Base-by-base conservation (phyloP, 495 filamentous ascomycete genomes). In the Saxophila tyrrhenica region DNA sequence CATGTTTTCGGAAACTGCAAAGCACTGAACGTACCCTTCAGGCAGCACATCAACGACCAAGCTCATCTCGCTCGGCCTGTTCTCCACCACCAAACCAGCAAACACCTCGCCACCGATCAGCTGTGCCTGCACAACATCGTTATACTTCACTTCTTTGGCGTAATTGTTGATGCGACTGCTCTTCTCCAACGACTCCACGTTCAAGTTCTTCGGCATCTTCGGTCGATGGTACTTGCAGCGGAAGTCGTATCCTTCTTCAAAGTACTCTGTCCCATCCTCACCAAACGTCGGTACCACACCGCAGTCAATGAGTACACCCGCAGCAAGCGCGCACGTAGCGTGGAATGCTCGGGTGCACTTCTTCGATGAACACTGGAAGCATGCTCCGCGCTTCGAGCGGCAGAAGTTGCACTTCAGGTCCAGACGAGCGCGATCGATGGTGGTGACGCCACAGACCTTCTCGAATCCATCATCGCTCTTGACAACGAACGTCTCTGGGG, bases 321-420 rank as follows among this genome's bases (percentile, higher is more conserved):
- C 92, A 16, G 89, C 79, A 21, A 86, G 82, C 1, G 92, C 91
- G 64, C 92, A 99, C 15, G 89, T 97, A 1, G 90, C 88, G 68
- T 99, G 92, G 66, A 94, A 99, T 2, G 94, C 83, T 55, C 91
- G 76, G 22, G 85, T 85, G 66, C 92, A 99, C 68, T 95, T 97
- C 74, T 89, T 92, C 54, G 84, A 82, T 7, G 88, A 92, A 72
- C 92, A 99, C 68, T 99, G 92, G 73, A 99, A 95, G 69, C 90
- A 95, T 16, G 89, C 86, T 24, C 92, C 92, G 56, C 84, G 88
- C 65, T 89, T 92, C 46, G 87, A 91, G 35, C 89, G 86, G 65
- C 92, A 99, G 68, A 88, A 95, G 48, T 90, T 80, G 69, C 92
- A 99, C 66, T 90, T 94, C 53, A 97, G 80, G 9, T 92, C 89